These are phyloP conservation scores for Lasiodiplodia gonubiensis DNA, from an alignment of 2,329 filamentous ascomycete species.

Conservation along the genomic window DNA sequence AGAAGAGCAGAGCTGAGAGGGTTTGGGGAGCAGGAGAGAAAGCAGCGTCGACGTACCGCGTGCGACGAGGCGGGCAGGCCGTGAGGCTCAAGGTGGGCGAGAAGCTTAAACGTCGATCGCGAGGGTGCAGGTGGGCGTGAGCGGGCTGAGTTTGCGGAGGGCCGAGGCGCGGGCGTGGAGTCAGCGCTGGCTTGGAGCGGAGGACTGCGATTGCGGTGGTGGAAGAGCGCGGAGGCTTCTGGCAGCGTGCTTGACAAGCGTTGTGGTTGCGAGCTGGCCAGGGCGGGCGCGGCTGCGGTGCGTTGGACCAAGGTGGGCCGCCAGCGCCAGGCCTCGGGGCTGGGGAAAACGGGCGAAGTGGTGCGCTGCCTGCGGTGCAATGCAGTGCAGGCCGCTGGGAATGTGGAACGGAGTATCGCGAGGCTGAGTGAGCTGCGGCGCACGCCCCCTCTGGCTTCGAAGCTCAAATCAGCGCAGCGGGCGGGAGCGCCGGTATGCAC, in stretches of 20 bases:
- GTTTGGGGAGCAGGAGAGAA: not conserved
- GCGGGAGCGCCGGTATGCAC: conserved; percentile 26
- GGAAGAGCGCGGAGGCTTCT: conserved; percentile 1
- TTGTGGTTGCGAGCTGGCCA: conserved; percentile 18
- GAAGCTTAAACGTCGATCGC: conserved; percentile 29
- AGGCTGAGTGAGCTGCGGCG: conserved; percentile 20
- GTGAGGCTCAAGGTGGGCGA: conserved; percentile 28
- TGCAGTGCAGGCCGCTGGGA: conserved; percentile 16
- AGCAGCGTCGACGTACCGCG: conserved; percentile 23
- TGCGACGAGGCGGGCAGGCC: conserved; percentile 21
- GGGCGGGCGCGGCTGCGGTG: conserved; percentile 19
- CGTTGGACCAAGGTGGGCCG: conserved; percentile 15
- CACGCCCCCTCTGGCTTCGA: conserved; percentile 9
- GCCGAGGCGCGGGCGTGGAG: not conserved
- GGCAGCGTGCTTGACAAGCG: conserved; percentile 5
- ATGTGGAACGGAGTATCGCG: conserved; percentile 17
- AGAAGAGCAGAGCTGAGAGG: not conserved
- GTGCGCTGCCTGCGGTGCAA: conserved; percentile 19
- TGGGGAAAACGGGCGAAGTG: conserved; percentile 6
- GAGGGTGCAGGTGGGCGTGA: conserved; percentile 14
- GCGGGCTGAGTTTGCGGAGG: conserved; percentile 6
- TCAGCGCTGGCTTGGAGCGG: not conserved
- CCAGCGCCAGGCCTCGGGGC: conserved; percentile 16
- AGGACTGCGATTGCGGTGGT: not conserved
- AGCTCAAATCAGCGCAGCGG: conserved; percentile 21